Conservation (phyloP, 345 rosid genomes). For the Aquilaria sinensis region DNA sequence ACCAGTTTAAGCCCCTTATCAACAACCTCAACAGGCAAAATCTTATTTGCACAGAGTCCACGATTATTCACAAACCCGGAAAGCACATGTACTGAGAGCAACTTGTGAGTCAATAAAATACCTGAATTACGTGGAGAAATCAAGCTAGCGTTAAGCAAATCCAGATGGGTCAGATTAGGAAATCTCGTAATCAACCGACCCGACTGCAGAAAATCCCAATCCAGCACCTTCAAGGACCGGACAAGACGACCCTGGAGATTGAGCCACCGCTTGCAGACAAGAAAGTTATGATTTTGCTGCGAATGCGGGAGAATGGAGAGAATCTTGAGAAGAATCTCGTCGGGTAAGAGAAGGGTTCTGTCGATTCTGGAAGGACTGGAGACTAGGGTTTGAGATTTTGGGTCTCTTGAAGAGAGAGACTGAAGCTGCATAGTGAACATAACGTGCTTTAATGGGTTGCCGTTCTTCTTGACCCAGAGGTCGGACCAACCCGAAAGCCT, state of each 20-base stretch:
- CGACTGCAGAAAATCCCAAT: slow-evolving; percentile 72
- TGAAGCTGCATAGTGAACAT: slow-evolving; percentile 52
- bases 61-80: slow-evolving; percentile 29
- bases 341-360: slow-evolving; percentile 65
- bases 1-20: slow-evolving; percentile 55
- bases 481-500: slow-evolving; percentile 53
- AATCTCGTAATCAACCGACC: slow-evolving; percentile 56
- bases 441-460: slow-evolving; percentile 47
- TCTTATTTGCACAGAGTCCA: slow-evolving; percentile 40
- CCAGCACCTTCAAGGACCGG: slow-evolving; percentile 45
- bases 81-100: slow-evolving; percentile 40
- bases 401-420: slow-evolving; percentile 35
- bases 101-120: slow-evolving; percentile 42
- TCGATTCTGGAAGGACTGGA: slow-evolving; percentile 44
- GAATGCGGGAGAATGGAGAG: slow-evolving; percentile 50
- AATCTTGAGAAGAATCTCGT: slow-evolving; percentile 64
- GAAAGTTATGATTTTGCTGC: slow-evolving; percentile 44
- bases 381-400: slow-evolving; percentile 40
- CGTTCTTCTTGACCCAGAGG: slow-evolving; percentile 47
- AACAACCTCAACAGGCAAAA: slow-evolving; percentile 51
- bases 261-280: slow-evolving; percentile 91
- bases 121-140: slow-evolving; percentile 45
- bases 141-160: slow-evolving; percentile 49
- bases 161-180: slow-evolving; percentile 63
- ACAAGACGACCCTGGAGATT: slow-evolving; percentile 75